Evolutionary conservation across 768 basidiomycete species (phyloP).

Genomic region (Agaricus subrufescens): DNA sequence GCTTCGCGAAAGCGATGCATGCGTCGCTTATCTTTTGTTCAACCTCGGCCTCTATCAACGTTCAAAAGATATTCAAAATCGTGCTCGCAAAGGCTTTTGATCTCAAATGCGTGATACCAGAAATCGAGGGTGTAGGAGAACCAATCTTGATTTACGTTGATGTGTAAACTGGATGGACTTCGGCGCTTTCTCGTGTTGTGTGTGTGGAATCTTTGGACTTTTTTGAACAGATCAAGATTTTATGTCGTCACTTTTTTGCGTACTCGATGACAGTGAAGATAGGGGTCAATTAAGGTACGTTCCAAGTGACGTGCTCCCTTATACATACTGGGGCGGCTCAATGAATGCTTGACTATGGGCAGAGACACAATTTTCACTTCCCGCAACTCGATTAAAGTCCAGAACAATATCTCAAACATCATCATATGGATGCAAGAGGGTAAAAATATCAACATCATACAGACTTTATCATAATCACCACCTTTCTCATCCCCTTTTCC

Average conservation of each 20-base stretch:
- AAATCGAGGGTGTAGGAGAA: constrained; percentile 95
- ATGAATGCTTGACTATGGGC: not conserved
- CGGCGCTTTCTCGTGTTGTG: not conserved
- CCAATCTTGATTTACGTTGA: constrained; percentile 94
- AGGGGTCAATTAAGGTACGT: constrained; percentile 6
- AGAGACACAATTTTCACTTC: not conserved
- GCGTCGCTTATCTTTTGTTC: constrained; percentile 99
- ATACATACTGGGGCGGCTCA: not conserved
- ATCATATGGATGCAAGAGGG: not conserved
- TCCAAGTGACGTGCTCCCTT: not conserved
- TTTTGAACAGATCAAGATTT: not conserved
- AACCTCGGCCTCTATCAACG: constrained; percentile 97
- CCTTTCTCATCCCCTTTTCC: not conserved
- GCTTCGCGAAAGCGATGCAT: constrained; percentile 99
- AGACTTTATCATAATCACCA: not conserved
- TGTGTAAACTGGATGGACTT: constrained; percentile 34
- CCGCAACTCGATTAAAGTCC: not conserved
- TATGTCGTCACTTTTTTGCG: not conserved
- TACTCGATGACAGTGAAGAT: not conserved
- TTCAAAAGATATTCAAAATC: constrained; percentile 99
- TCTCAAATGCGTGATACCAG: constrained; percentile 97
- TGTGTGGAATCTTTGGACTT: constrained; percentile 6
- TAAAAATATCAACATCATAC: not conserved
- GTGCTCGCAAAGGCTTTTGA: constrained; percentile 97
- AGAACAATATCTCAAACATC: not conserved